Evolutionary conservation across 2,329 filamentous ascomycete species (phyloP), one percentile per base, ranked within the genome.

Genomic region (Aspergillus neoniger): DNA sequence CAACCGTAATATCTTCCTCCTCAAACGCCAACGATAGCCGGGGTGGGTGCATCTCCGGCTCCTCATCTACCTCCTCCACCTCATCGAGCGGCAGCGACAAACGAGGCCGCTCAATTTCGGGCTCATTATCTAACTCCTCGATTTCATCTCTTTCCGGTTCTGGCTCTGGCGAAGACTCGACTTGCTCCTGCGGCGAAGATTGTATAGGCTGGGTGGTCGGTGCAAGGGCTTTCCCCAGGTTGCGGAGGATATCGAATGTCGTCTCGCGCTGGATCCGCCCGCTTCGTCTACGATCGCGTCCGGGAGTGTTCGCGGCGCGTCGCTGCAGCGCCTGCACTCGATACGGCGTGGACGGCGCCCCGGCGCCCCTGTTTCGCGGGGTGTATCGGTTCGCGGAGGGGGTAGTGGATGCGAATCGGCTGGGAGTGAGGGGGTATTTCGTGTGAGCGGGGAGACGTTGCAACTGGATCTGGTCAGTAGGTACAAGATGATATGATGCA

Each of bases 241-340:
- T 81, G 51, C 79, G 76, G 55, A 86, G 69, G 25, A 83, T 79
- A 67, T 85, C 82, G 64, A 85, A 80, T 4, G 83, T 83, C 6
- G 84, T 85, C 68, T 85, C 83, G 43, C 83, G 73, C 66, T 83
- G 79, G 57, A 81, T 64, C 36, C 81, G 74, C 25, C 79, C 79
- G 61, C 82, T 85, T 62, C 80, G 77, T 57, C 82, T 72, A 49
- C 80, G 77, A 65, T 82, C 77, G 12, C 81, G 78, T 36, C 75
- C 77, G 19, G 83, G 81, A 2, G 82, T 84, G 63, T 80, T 80
- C 5, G 79, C 80, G 12, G 81, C 81, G 65, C 83, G 82, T 65
- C 83, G 80, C 70, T 84, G 80, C 28, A 84, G 74, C 9, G 83
- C 83, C 44, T 81, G 78, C 58, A 85, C 78, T 25, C 82, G 82